Percentiles rank a stretch among this genome's conserved stretches.
Conservation (phyloP, 306 rosid species). For the Hippophae tibetana region DNA sequence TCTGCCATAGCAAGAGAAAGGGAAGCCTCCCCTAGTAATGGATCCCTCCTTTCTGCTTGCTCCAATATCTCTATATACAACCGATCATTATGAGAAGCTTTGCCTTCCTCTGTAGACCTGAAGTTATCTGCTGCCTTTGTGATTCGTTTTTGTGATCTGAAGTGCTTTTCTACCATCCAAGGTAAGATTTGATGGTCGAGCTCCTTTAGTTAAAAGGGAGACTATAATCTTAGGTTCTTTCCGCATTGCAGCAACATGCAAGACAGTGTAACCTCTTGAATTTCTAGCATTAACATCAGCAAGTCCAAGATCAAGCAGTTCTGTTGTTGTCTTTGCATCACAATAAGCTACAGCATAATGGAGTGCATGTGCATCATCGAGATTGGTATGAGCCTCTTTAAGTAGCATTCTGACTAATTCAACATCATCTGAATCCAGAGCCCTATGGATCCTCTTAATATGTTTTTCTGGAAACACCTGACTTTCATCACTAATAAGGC, state of each 20-base stretch:
- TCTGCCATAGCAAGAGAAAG: constrained; percentile 63
- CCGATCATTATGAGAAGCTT: constrained; percentile 29
- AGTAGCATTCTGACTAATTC: constrained; percentile 52
- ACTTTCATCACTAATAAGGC: constrained; percentile 18
- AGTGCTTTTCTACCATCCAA: constrained; percentile 59
- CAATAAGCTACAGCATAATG: constrained; percentile 64
- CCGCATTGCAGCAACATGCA: constrained; percentile 49
- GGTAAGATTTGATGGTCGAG: constrained; percentile 51
- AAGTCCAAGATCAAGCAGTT: constrained; percentile 58
- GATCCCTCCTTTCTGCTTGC: constrained; percentile 70
- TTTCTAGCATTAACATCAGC: constrained; percentile 48
- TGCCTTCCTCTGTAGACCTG: constrained; percentile 36
- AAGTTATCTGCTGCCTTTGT: constrained; percentile 40
- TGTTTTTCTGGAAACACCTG: constrained; percentile 35
- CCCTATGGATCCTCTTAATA: constrained; percentile 53
- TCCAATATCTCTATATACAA: constrained; percentile 64
- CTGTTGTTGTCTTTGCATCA: constrained; percentile 41
- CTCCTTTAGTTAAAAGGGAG: constrained; percentile 60
- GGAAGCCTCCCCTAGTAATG: constrained; percentile 55
- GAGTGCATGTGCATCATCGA: constrained; percentile 57
- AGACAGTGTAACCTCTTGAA: constrained; percentile 44
- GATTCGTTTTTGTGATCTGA: constrained; percentile 47
- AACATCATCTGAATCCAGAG: constrained; percentile 55
- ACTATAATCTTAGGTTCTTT: constrained; percentile 57
- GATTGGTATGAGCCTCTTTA: constrained; percentile 48